These are phyloP conservation scores for Aristolochia californica DNA, from an alignment of 164 flowering plant genomes.

Conservation along the genomic window DNA sequence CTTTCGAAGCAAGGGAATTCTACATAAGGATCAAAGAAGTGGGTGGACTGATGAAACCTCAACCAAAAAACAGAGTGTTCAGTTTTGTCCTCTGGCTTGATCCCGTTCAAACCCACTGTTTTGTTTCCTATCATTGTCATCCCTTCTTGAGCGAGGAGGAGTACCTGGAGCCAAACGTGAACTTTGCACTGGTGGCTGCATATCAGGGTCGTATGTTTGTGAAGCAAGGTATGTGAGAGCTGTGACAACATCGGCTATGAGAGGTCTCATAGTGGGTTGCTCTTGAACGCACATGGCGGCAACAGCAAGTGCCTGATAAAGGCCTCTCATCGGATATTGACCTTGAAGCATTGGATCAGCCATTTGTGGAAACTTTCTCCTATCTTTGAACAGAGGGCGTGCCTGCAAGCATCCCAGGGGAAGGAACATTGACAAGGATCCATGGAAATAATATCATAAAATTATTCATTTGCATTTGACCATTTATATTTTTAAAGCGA, in stretches of 20 bases:
- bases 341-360: conserved; percentile 77
- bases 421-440: not conserved
- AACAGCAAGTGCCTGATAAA: conserved; percentile 86
- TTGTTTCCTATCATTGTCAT: conserved; percentile 10
- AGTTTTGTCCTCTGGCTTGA: conserved; percentile 10
- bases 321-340: conserved; percentile 61
- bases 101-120: conserved; percentile 13
- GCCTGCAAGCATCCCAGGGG: conserved; percentile 39
- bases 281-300: conserved; percentile 96
- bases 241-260: conserved; percentile 82
- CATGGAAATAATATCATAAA: too few relatives aligned
- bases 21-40: not conserved
- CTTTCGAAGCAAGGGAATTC: not conserved
- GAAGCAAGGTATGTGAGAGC: conserved; percentile 71
- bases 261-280: conserved; percentile 76
- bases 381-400: conserved; percentile 68
- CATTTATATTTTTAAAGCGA: too few relatives aligned
- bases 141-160: conserved; percentile 32
- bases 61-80: not conserved
- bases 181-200: conserved; percentile 31
- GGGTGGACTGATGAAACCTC: not conserved
- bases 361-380: conserved; percentile 61
- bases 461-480: too few relatives aligned
- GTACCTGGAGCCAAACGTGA: conserved; percentile 32
- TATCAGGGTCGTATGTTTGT: conserved; percentile 42